Percentiles rank a stretch among this genome's conserved stretches.
phyloP scores from a whole-genome alignment of 495 filamentous ascomycete genomes.

The Neurospora hispaniola region DNA sequence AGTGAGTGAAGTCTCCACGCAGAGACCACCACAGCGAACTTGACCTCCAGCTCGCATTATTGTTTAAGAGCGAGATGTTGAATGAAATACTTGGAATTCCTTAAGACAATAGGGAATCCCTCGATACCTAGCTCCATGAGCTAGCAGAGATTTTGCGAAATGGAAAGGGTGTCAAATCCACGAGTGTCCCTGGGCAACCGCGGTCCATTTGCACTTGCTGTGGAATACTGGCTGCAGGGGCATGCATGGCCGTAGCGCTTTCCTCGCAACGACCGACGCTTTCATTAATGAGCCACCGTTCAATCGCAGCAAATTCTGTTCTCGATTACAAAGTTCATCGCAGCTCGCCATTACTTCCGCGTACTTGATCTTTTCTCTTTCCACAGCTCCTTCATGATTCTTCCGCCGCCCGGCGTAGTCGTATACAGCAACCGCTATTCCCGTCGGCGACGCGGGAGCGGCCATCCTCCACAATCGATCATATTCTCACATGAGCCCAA shows the following conservation, averaged over 20 bases:
- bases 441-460: background rate
- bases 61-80: accelerated
- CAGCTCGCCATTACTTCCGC: background rate
- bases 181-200: background rate
- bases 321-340: background rate
- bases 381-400: background rate
- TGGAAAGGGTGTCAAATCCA: background rate
- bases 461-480: background rate
- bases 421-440: background rate
- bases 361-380: background rate
- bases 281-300: background rate
- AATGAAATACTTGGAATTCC: background rate
- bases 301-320: background rate
- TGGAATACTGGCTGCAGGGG: background rate
- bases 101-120: too few species aligned
- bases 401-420: too few species aligned
- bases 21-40: background rate
- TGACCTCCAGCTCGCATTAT: background rate
- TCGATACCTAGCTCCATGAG: too few species aligned
- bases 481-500: background rate
- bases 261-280: background rate
- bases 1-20: background rate
- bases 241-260: background rate
- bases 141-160: accelerated
- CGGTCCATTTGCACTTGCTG: background rate